These are phyloP conservation scores for Carpinus viminea DNA, from an alignment of 306 rosid species.

Conservation along the genomic window DNA sequence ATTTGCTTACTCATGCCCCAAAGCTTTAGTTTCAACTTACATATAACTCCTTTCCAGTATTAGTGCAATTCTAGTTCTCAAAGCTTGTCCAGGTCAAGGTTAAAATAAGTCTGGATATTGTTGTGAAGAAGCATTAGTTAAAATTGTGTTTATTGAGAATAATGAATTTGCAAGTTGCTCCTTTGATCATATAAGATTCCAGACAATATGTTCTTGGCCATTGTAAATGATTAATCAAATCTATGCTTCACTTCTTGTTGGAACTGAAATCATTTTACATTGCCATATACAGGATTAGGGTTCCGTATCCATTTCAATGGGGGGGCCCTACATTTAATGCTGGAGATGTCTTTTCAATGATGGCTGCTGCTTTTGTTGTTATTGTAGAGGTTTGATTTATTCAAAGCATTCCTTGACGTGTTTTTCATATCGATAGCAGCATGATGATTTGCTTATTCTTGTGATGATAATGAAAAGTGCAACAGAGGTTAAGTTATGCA, in stretches of 20 bases:
- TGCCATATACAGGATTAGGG: conserved; percentile 64
- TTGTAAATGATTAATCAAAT: conserved; percentile 8
- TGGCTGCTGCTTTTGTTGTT: conserved; percentile 76
- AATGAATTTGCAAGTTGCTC: neutral
- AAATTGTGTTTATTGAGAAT: neutral
- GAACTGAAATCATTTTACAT: neutral
- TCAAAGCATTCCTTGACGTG: conserved; percentile 6
- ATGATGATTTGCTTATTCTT: conserved; percentile 4
- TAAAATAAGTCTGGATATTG: neutral
- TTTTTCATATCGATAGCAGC: neutral
- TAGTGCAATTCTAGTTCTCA: neutral
- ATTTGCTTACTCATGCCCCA: no score
- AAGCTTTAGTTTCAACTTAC: no score
- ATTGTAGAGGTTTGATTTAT: conserved; percentile 58
- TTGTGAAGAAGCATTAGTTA: no score
- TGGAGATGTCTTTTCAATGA: conserved; percentile 71
- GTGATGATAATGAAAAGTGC: conserved; percentile 11
- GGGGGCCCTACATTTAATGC: conserved; percentile 69
- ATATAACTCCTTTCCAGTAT: no score
- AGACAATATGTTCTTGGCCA: neutral
- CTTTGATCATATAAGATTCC: neutral
- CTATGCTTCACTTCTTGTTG: neutral
- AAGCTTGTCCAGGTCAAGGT: neutral
- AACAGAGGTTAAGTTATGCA: neutral
- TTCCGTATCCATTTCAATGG: conserved; percentile 98